Conservation (phyloP, 768 basidiomycete genomes). For the Agrocybe praecox region DNA sequence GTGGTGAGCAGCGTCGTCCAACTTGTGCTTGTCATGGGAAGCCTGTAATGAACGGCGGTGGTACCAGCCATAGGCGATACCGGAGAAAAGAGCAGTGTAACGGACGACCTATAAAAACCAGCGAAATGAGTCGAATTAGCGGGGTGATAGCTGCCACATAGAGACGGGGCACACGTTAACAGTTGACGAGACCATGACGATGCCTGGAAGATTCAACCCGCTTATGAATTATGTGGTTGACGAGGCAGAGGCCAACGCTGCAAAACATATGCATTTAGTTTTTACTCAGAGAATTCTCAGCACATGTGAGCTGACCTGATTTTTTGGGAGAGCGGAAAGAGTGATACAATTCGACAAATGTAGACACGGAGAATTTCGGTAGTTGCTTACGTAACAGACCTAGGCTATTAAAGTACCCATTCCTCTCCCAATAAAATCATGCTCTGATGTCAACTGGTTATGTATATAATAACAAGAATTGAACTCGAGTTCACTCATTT, state of each 20-base stretch:
- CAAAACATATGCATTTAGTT: not conserved
- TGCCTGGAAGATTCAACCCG: conserved; percentile 31
- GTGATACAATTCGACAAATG: conserved; percentile 25
- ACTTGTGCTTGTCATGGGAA: conserved; percentile 75
- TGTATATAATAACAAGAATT: too few species aligned
- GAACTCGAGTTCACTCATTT: too few species aligned
- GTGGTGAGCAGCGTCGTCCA: conserved; percentile 70
- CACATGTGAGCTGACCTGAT: conserved; percentile 28
- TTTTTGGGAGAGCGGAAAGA: conserved; percentile 32
- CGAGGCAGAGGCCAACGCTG: conserved; percentile 24
- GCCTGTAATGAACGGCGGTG: conserved; percentile 91
- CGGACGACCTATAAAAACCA: conserved; percentile 74
- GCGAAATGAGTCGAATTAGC: conserved; percentile 5
- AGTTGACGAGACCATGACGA: conserved; percentile 70
- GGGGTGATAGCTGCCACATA: conserved; percentile 2
- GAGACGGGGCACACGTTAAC: conserved; percentile 60
- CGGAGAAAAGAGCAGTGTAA: conserved; percentile 87
- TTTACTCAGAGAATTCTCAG: not conserved
- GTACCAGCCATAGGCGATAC: conserved; percentile 89
- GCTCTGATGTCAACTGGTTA: too few species aligned
- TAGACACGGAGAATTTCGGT: conserved; percentile 47
- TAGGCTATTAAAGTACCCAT: too few species aligned
- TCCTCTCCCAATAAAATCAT: too few species aligned
- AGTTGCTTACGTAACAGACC: conserved; percentile 37
- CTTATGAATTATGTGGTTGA: conserved; percentile 28